phyloP scores from a whole-genome alignment of 1,139 yeast genomes.

The Kazachstania sp. region DNA sequence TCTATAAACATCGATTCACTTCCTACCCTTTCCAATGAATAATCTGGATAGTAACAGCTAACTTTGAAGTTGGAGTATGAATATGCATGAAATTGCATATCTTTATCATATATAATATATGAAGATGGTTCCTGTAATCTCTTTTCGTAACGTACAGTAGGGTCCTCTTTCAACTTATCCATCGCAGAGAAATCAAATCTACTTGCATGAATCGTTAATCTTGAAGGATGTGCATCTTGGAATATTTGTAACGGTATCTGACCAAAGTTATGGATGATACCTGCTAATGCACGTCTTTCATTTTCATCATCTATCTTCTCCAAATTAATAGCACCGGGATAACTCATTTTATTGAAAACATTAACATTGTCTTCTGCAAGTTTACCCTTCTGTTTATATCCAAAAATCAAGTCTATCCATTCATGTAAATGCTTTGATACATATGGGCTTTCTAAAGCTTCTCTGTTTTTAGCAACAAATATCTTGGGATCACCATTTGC shows the following conservation, averaged over 20 bases:
- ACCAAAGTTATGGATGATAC: slow-evolving; percentile 82
- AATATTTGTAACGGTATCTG: slow-evolving; percentile 77
- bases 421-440: slow-evolving; percentile 65
- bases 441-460: slow-evolving; percentile 72
- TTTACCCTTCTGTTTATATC: slow-evolving; percentile 64
- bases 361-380: slow-evolving; percentile 58
- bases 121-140: neutral
- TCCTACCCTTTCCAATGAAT: slow-evolving; percentile 6
- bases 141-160: neutral
- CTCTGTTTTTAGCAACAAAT: slow-evolving; percentile 64
- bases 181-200: neutral
- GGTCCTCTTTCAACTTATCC: neutral
- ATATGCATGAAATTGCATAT: neutral
- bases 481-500: slow-evolving; percentile 64
- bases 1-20: slow-evolving; percentile 24
- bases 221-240: slow-evolving; percentile 48
- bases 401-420: slow-evolving; percentile 82
- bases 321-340: slow-evolving; percentile 71
- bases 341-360: slow-evolving; percentile 74
- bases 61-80: neutral
- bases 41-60: neutral
- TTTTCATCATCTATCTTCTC: slow-evolving; percentile 63
- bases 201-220: too few relatives aligned
- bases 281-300: slow-evolving; percentile 67
- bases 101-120: neutral